Evolutionary conservation across 176 grass and related monocot species (phyloP), one percentile per base, ranked within the genome.

Genomic region (Phoenix roebelenii): DNA sequence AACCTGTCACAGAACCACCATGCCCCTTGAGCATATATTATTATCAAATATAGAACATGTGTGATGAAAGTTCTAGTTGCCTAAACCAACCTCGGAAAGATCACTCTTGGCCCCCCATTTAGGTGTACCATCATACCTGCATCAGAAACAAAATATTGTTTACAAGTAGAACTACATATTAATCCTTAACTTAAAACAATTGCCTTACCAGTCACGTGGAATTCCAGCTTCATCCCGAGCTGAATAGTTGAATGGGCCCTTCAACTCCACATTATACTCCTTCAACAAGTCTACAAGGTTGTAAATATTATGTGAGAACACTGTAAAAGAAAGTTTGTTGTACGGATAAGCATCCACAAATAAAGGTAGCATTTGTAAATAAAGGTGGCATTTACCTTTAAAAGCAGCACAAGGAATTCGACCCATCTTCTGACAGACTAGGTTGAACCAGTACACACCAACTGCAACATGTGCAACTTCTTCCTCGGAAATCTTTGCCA

Each of bases 391-490:
- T 18, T 57, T 61, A 88, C 87, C 93, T 82, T 80, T 89, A 68
- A 98, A 98, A 68, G 79, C 71, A 63, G 55, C 74, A 83, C 67
- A 83, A 19, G 93, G 88, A 65, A 69, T 70, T 60, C 67, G 62
- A 3, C 71, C 84, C 78, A 92, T 76, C 72, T 81, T 88, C 55
- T 89, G 26, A 61, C 93, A 85, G 48, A 92, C 81, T 76, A 83
- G 55, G 50, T 77, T 59, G 57, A 92, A 98, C 93, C 93, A 98
- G 59, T 65, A 72, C 25, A 92, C 52, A 22, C 93, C 87, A 67
- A 98, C 84, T 59, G 87, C 83, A 68, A 92, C 87, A 76, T 89
- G 81, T 67, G 87, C 87, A 67, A 85, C 66, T 66, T 98, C 87
- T 85, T 91, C 87, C 26, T 92, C 81, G 16, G 79, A 84, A 55